Base-by-base conservation (phyloP, 495 filamentous ascomycete species). In the Penicillium pulvis region DNA sequence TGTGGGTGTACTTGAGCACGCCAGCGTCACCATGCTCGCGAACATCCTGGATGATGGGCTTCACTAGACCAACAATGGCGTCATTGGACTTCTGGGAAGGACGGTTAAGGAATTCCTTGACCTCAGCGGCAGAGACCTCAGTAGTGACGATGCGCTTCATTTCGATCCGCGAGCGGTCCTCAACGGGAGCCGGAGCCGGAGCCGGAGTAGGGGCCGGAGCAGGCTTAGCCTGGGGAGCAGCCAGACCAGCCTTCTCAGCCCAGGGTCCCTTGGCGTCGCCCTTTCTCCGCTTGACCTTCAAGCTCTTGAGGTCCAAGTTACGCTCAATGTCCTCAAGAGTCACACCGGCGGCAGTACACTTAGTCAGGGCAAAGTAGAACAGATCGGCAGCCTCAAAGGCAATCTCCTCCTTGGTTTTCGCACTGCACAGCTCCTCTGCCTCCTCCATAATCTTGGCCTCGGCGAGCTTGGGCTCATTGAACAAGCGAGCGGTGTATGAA, bases 401-500 rank as follows among this genome's bases (percentile, higher is more conserved):
- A 47, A 97, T 81, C 19, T 97, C 90, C 53, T 92, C 80, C 53
- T 91, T 90, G 11, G 84, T 87, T 39, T 81, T 82, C 14, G 94
- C 94, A 50, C 90, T 83, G 76, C 94, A 98, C 30, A 98, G 78
- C 75, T 98, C 94, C 59, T 91, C 88, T 3, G 94, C 94, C 71
- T 98, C 94, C 74, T 98, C 94, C 88, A 97, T 94, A 43, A 98
- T 96, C 80, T 98, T 98, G 3, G 94, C 95, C 35, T 89, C 82
- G 16, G 96, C 77, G 19, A 98, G 83, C 74, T 94, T 91, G 55
- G 90, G 84, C 56, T 98, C 95, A 26, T 87, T 90, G 79, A 97
- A 98, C 9, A 98, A 77, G 17, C 94, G 80, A 33, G 91, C 90
- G 14, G 94, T 98, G 71, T 98, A 98, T 16, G 94, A 98, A 1